Base-by-base conservation (phyloP, 1,284 basidiomycete genomes). In the Chalciporus piperatoides region DNA sequence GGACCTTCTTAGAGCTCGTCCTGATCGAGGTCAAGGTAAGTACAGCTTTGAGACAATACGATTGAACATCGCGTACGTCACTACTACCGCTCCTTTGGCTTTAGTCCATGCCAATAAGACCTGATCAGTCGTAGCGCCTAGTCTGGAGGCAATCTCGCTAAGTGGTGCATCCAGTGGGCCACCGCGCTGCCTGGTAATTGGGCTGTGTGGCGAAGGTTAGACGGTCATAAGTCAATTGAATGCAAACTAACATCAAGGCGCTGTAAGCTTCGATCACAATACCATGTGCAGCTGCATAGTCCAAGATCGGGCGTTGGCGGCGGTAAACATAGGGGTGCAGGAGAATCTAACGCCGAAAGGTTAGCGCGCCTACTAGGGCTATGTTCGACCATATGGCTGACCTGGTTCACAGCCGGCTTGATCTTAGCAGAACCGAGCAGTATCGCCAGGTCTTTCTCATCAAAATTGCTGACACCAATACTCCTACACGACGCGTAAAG, bases 391-490 rank as follows among this genome's bases (percentile, higher is more conserved):
- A 56, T 65, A 19, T 2, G 19, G 38, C 25, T n/a, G 2, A 81
- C 84, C 69, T 90, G 88, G 63, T 90, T 89, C 38, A 84, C 84
- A 2, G 79, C 82, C 0, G 85, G 87, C 41, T 77, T 75, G 54
- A 85, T 65, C 48, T 77, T 79, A 2, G 80, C 80, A 2, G 73
- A 68, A 44, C 74, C 73, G 28, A 87, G 60, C 9, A 90, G 63
- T 21, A 71, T 70, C 56, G 81, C 69, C 33, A 88, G 72, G 36
- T 82, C 71, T 3, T 72, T 61, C 21, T 82, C 70, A n/a, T 68
- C 65, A 62, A 84, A 88, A 68, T 90, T 90, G 65, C 80, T 84
- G 19, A 90, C 81, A n/a, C 86, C 86, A 48, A 88, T 86, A 54
- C 79, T 84, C 77, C 82, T 86, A 39, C 3, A 14, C 11, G 21